phyloP scores from a whole-genome alignment of 169 alveolate genomes.

The Perkinsus olseni region DNA sequence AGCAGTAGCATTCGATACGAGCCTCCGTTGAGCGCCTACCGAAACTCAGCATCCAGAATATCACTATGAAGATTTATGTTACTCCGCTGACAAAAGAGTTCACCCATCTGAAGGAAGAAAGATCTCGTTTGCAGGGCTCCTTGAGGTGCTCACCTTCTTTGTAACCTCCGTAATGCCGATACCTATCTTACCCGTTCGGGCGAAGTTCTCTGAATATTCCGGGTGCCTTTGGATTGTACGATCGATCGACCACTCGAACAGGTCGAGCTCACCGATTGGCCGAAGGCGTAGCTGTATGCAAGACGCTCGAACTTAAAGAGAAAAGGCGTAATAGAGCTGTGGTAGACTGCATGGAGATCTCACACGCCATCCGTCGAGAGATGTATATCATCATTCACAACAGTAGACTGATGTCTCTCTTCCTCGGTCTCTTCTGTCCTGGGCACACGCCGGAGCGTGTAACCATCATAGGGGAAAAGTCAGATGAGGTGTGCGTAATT shows the following conservation, averaged over 20 bases:
- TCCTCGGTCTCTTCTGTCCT: neutral
- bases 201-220: neutral
- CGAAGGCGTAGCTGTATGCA: slow-evolving; percentile 12
- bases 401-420: neutral
- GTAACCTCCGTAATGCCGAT: neutral
- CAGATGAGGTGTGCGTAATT: no score
- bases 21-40: neutral
- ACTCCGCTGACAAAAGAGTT: neutral
- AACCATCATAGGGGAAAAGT: neutral
- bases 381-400: neutral
- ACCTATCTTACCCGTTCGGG: neutral
- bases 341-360: no score
- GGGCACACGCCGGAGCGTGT: neutral
- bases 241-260: neutral
- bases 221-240: neutral
- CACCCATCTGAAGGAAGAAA: neutral
- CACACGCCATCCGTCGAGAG: neutral
- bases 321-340: no score
- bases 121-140: neutral
- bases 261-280: neutral
- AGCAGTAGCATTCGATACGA: no score
- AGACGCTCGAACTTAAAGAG: neutral
- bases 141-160: neutral
- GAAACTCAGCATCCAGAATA: slow-evolving; percentile 1
- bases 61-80: neutral